Evolutionary conservation across 2,329 filamentous ascomycete genomes (phyloP), one percentile per base, ranked within the genome.

Genomic region (Alternaria atra): DNA sequence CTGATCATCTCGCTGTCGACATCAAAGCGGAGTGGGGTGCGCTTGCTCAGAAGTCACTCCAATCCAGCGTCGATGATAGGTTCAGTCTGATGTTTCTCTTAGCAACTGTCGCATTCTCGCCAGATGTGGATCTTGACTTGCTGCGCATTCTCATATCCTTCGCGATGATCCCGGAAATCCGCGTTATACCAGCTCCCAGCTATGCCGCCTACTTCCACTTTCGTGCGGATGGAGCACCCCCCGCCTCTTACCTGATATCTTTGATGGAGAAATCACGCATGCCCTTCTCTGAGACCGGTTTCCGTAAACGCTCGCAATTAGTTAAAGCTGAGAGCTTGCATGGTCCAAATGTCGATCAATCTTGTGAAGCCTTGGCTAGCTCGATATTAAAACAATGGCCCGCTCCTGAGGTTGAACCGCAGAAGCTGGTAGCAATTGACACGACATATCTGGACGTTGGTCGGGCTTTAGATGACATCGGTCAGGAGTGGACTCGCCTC

Each of bases 401-500:
- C 0, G 79, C 77, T 44, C 20, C 61, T 0, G 67, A 76, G 7
- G 80, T 81, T 1, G 72, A 69, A 0, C 17, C 77, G 0, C 61
- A 70, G 0, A 65, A 68, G 0, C 70, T 83, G 7, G 50, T 61
- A 2, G 61, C 73, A 1, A 52, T 71, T 3, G 68, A 78, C 4
- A 20, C 54, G 4, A 42, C 42, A 6, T 47, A 80, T 3, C 29
- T 88, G 0, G 46, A 71, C 0, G 59, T 85, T 3, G 37, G 61
- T 0, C 61, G 72, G 10, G 84, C 84, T 3, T 37, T 86, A 1
- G 64, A 75, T 0, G 66, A 70, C 0, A 69, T 88, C 13, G 63
- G 66, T 0, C 78, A 79, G 0, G 82, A 86, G 52, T 88, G 85
- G 85, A 62, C 73, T 5, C 79, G 82, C 0, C 66, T 86, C 0